Conservation (phyloP, 2,329 filamentous ascomycete genomes). For the Beauveria rudraprayagi region DNA sequence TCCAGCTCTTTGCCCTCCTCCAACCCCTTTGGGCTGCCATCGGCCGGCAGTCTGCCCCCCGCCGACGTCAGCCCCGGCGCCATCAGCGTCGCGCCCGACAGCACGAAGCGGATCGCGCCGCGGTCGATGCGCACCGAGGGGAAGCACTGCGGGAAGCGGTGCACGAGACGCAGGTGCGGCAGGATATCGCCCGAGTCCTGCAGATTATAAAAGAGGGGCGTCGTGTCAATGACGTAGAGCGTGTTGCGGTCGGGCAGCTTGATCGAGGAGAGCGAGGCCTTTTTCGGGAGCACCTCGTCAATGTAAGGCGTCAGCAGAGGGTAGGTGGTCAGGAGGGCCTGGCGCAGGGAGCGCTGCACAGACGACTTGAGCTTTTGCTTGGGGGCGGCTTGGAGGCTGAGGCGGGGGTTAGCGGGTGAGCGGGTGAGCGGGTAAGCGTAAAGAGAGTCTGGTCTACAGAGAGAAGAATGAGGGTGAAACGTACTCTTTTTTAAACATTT, state of each 20-base stretch:
- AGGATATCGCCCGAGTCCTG: constrained; percentile 66
- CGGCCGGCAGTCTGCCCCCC: constrained; percentile 69
- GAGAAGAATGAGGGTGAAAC: constrained; percentile 19
- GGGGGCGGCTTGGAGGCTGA: constrained; percentile 64
- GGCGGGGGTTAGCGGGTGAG: constrained; percentile 17
- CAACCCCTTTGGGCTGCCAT: constrained; percentile 25
- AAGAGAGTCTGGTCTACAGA: too few species aligned
- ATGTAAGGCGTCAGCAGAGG: constrained; percentile 80
- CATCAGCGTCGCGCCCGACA: constrained; percentile 92
- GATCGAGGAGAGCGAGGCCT: constrained; percentile 79
- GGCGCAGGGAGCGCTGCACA: constrained; percentile 77
- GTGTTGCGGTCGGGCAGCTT: constrained; percentile 88
- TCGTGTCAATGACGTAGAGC: constrained; percentile 71
- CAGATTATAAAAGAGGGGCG: constrained; percentile 78
- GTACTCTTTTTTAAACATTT: constrained; percentile 93
- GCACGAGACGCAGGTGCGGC: constrained; percentile 82
- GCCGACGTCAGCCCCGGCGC: constrained; percentile 81
- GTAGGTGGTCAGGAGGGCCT: constrained; percentile 75
- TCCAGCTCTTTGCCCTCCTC: constrained; percentile 36
- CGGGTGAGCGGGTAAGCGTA: not conserved
- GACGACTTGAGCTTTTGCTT: constrained; percentile 98
- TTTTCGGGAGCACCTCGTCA: constrained; percentile 93
- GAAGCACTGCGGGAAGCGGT: constrained; percentile 81
- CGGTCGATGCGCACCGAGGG: constrained; percentile 83
- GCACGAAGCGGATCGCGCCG: constrained; percentile 92